Evolutionary conservation across 345 rosid species (phyloP), one percentile per base, ranked within the genome.

Genomic region (Gossypium turneri): DNA sequence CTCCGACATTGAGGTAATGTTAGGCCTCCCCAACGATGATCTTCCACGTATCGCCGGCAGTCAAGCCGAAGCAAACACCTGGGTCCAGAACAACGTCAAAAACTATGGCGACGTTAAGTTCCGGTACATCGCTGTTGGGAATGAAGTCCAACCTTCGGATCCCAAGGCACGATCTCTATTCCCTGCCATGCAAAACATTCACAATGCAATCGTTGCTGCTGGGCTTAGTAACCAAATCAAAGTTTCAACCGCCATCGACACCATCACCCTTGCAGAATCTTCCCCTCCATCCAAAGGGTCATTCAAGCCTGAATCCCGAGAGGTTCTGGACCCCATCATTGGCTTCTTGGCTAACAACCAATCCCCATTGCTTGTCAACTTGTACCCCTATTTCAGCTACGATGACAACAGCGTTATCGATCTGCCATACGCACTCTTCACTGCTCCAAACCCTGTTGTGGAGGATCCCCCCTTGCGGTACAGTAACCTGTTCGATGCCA

Each of bases 101-200:
- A 84, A 55, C 77, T 82, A 83, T 41, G 41, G 51, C 10, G 48
- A 83, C 58, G 90, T 89, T 71, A 80, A 56, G 10, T 85, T 89
- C 80, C 74, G 81, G 13, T 89, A 89, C 76, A 75, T 91, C 22
- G 81, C 88, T 1, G 93, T 88, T 4, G 97, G 93, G 19, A 91
- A 91, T 15, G 97, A 91, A 71, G 80, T 85, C 11, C 43, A 81
- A 41, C 82, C 82, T 3, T 61, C 43, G 1, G 71, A 80, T 62
- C 2, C 58, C 1, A 59, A 0, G 9, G 80, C 90, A 4, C 80
- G 60, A 4, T 86, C 41, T 16, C 62, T 82, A 22, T 79, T 79
- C 51, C 85, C 77, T 0, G 85, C 83, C 51, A 77, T 84, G 79
- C 50, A 55, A 50, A 84, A 82, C 29, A 75, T 82, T n/a, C 82